phyloP scores from a whole-genome alignment of 371 early-diverging fungal genomes.

The Mortierella sp. region DNA sequence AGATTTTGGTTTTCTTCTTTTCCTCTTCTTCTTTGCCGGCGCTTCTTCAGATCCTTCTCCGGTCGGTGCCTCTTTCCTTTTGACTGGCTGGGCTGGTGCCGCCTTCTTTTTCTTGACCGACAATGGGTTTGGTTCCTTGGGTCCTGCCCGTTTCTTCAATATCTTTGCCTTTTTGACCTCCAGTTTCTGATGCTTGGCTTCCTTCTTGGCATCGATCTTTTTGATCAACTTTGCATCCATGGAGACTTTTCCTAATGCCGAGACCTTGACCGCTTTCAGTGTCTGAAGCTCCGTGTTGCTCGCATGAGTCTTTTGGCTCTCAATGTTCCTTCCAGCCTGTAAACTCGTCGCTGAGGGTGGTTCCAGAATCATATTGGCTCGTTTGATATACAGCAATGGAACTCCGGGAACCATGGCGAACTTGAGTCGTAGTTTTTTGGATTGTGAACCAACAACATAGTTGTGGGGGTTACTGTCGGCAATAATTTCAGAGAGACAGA shows the following conservation, averaged over 20 bases:
- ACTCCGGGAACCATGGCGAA: slow-evolving; percentile 83
- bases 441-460: slow-evolving; percentile 87
- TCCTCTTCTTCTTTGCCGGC: slow-evolving; percentile 29
- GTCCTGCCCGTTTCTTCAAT: slow-evolving; percentile 61
- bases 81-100: not conserved
- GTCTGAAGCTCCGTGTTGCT: slow-evolving; percentile 55
- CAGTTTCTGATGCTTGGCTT: slow-evolving; percentile 31
- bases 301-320: slow-evolving; percentile 65
- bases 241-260: slow-evolving; percentile 32
- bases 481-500: slow-evolving; percentile 82
- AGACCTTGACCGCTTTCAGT: slow-evolving; percentile 52
- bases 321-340: slow-evolving; percentile 50
- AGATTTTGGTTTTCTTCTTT: slow-evolving; percentile 22
- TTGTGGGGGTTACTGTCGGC: slow-evolving; percentile 75
- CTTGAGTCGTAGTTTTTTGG: slow-evolving; percentile 68
- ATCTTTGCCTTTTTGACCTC: slow-evolving; percentile 51
- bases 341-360: slow-evolving; percentile 70
- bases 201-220: slow-evolving; percentile 37
- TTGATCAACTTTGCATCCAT: slow-evolving; percentile 30
- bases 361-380: slow-evolving; percentile 83
- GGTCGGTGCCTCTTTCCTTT: slow-evolving; percentile 1
- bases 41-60: slow-evolving; percentile 3
- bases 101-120: slow-evolving; percentile 83
- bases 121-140: slow-evolving; percentile 88
- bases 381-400: slow-evolving; percentile 86